A percentile compares a stretch with the other conserved stretches of the same genome.
Evolutionary conservation across 1,284 basidiomycete genomes (phyloP).

Genomic region (Puccinia coronata): DNA sequence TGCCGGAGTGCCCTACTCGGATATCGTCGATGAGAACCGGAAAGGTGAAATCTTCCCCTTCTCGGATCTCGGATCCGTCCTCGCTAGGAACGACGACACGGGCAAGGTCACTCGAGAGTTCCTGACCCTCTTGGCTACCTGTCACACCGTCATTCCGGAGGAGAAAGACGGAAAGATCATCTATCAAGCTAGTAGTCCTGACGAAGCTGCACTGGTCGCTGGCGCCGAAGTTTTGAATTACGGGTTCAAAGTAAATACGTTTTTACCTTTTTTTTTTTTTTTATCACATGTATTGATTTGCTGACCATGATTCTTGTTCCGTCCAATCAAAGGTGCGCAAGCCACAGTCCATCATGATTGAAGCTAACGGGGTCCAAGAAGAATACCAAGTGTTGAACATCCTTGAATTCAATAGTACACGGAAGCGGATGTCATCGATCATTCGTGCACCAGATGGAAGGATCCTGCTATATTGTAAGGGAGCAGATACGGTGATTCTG

Average conservation of each 20-base stretch:
- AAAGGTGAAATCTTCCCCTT: constrained; percentile 63
- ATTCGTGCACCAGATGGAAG: constrained; percentile 83
- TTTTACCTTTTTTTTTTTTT: not conserved
- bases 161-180: constrained; percentile 69
- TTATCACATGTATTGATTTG: constrained; percentile 7
- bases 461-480: constrained; percentile 94
- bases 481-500: constrained; percentile 94
- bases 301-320: constrained; percentile 18
- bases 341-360: constrained; percentile 89
- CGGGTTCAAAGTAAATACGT: constrained; percentile 75
- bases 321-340: constrained; percentile 69
- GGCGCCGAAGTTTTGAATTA: constrained; percentile 92
- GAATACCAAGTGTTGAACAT: constrained; percentile 94
- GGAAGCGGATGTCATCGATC: constrained; percentile 96
- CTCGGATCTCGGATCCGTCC: constrained; percentile 65
- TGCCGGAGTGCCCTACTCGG: constrained; percentile 84
- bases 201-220: constrained; percentile 92
- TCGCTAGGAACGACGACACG: constrained; percentile 71
- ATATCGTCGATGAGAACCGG: constrained; percentile 79
- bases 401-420: constrained; percentile 96
- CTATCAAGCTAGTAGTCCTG: constrained; percentile 96
- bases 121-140: constrained; percentile 85
- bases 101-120: constrained; percentile 78
- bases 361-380: constrained; percentile 70
- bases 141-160: constrained; percentile 99